Evolutionary conservation across 345 rosid genomes (phyloP).

Genomic region (Aurinia saxatilis): DNA sequence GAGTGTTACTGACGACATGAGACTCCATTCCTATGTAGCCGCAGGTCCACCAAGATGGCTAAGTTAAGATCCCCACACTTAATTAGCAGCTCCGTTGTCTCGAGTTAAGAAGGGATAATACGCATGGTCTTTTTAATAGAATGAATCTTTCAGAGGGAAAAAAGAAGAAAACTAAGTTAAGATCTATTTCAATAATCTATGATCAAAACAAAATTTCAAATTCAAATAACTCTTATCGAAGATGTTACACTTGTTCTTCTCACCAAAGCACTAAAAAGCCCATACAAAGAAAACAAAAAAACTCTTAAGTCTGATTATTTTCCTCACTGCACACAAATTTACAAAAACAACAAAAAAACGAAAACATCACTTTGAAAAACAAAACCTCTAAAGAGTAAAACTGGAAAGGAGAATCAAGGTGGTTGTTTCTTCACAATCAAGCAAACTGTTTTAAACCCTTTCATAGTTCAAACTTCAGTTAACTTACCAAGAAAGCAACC

Average conservation of each 20-base stretch:
- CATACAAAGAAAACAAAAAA: constrained; percentile 7
- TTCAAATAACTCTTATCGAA: constrained; percentile 1
- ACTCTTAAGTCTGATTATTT: constrained; percentile 38
- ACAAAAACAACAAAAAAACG: constrained; percentile 41
- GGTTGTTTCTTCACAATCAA: constrained; percentile 32
- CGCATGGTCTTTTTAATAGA: too few relatives aligned
- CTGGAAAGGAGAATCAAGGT: constrained; percentile 11
- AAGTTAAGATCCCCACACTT: too few relatives aligned
- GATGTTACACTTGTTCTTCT: constrained; percentile 25
- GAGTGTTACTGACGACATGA: too few relatives aligned
- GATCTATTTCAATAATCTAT: too few relatives aligned
- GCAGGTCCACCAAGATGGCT: too few relatives aligned
- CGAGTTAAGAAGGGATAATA: too few relatives aligned
- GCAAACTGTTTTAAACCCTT: constrained; percentile 15
- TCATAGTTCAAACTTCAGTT: neutral
- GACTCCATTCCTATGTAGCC: too few relatives aligned
- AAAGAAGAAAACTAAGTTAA: too few relatives aligned
- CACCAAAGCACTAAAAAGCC: constrained; percentile 15
- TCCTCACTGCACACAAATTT: constrained; percentile 66
- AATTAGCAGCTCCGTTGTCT: too few relatives aligned
- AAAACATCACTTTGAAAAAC: constrained; percentile 22
- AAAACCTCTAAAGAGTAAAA: constrained; percentile 8
- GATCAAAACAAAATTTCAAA: neutral
- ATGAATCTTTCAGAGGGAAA: too few relatives aligned
- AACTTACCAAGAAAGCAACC: constrained; percentile 60